Evolutionary conservation across 148 eudicot species (phyloP).

Genomic region (Chenopodium berlandieri): DNA sequence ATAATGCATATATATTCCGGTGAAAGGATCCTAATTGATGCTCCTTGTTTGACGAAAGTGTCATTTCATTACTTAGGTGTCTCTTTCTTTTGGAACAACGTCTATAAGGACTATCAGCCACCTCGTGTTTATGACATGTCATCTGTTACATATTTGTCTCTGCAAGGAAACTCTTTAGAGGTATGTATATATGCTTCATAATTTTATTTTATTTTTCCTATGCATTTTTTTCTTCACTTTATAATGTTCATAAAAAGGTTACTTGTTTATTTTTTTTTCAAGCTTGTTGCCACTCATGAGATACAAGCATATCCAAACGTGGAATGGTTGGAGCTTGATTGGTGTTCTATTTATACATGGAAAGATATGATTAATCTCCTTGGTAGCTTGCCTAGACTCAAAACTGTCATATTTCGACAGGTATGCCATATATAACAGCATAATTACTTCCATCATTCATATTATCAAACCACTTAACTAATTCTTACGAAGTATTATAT

Average conservation of each 20-base stretch:
- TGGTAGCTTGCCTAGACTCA: background rate
- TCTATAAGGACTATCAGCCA: background rate
- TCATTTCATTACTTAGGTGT: background rate
- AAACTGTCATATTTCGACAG: background rate
- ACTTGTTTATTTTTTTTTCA: background rate
- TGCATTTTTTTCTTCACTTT: background rate
- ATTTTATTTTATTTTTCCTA: background rate
- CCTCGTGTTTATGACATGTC: background rate
- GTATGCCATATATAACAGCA: background rate
- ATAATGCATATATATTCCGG: background rate
- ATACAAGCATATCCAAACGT: background rate
- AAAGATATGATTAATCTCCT: background rate
- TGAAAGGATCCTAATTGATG: background rate
- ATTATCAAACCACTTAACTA: no score
- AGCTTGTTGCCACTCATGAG: background rate
- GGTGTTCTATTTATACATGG: background rate
- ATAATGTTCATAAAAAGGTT: background rate
- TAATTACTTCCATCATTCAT: background rate
- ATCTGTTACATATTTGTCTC: background rate
- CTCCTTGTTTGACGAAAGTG: background rate
- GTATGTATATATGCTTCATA: background rate
- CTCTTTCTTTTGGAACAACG: no score
- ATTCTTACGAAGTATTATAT: no score
- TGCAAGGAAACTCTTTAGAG: background rate
- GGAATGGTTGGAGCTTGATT: background rate